A percentile compares a stretch with the other conserved stretches of the same genome.
Conservation (phyloP, 2,329 filamentous ascomycete genomes). For the Huntiella moniliformis region DNA sequence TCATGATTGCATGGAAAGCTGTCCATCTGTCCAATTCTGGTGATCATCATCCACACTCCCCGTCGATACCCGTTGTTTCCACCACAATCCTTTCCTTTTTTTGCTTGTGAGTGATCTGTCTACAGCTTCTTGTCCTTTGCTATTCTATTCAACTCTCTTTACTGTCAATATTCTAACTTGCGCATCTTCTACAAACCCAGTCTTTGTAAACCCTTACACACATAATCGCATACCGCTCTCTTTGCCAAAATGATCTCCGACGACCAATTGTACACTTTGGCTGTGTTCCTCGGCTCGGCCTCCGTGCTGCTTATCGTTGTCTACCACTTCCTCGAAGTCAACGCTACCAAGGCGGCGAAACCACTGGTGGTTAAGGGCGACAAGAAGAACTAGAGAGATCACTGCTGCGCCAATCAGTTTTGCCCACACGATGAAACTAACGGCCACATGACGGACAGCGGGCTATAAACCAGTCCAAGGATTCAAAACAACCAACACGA, state of each 20-base stretch:
- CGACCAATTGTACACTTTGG: constrained; percentile 72
- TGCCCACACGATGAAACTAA: background rate
- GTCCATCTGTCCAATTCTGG: constrained; percentile 12
- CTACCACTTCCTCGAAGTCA: constrained; percentile 94
- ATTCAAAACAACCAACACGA: no score
- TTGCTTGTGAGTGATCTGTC: background rate
- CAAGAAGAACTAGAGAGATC: constrained; percentile 7
- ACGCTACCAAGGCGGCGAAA: constrained; percentile 29
- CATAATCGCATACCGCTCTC: constrained; percentile 7
- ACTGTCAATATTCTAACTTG: background rate
- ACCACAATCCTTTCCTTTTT: background rate
- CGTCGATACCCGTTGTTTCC: background rate
- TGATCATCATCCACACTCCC: background rate
- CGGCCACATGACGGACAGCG: no score
- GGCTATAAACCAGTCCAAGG: no score
- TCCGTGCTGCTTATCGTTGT: constrained; percentile 85
- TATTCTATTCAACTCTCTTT: background rate
- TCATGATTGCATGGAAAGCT: constrained; percentile 10
- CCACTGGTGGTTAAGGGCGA: constrained; percentile 5
- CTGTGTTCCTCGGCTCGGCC: constrained; percentile 76
- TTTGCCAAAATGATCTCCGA: constrained; percentile 73
- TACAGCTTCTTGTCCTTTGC: background rate
- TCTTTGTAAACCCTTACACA: constrained; percentile 10
- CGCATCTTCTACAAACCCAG: constrained; percentile 4
- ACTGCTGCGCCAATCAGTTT: background rate